A percentile compares a stretch with the other conserved stretches of the same genome.
Evolutionary conservation across 1,284 basidiomycete genomes (phyloP).

Genomic region (Anthracocystis panici-leucophaei): DNA sequence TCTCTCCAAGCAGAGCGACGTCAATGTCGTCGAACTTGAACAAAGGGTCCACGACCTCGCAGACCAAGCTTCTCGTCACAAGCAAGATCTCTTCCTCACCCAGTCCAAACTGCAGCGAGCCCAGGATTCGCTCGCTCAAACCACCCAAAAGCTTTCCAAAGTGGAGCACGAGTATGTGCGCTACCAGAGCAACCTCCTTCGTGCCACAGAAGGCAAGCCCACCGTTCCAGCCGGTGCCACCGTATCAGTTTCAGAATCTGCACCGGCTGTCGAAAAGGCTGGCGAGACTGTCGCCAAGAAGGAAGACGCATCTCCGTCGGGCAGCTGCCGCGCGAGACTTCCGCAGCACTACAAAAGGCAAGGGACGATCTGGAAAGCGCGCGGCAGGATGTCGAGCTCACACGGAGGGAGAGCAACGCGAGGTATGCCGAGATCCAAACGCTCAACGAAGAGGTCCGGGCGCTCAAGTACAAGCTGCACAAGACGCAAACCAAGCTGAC

Average conservation of each 20-base stretch:
- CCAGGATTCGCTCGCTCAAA: slow-evolving; percentile 36
- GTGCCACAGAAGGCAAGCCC: slow-evolving; percentile 46
- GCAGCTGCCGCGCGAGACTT: slow-evolving; percentile 8
- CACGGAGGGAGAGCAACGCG: slow-evolving; percentile 47
- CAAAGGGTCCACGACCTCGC: slow-evolving; percentile 49
- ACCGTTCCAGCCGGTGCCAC: slow-evolving; percentile 30
- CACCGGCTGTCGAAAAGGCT: slow-evolving; percentile 5
- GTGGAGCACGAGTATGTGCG: slow-evolving; percentile 52
- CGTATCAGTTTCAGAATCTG: slow-evolving; percentile 15
- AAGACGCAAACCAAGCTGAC: slow-evolving; percentile 31
- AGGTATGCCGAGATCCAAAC: slow-evolving; percentile 51
- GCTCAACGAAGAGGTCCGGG: slow-evolving; percentile 43
- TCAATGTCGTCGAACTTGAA: slow-evolving; percentile 37
- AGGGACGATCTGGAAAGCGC: slow-evolving; percentile 33
- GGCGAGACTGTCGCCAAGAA: slow-evolving; percentile 9
- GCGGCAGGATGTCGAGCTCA: slow-evolving; percentile 41
- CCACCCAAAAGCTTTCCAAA: slow-evolving; percentile 36
- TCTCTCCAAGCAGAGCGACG: slow-evolving; percentile 48
- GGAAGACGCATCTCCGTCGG: slow-evolving; percentile 9
- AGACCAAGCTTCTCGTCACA: slow-evolving; percentile 42
- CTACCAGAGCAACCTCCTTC: slow-evolving; percentile 52
- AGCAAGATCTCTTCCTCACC: slow-evolving; percentile 51
- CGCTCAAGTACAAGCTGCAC: slow-evolving; percentile 40
- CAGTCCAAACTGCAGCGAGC: slow-evolving; percentile 50
- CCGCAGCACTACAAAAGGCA: slow-evolving; percentile 39